These are phyloP conservation scores for Anastatica hierochuntica DNA, from an alignment of 345 rosid species.

Conservation along the genomic window DNA sequence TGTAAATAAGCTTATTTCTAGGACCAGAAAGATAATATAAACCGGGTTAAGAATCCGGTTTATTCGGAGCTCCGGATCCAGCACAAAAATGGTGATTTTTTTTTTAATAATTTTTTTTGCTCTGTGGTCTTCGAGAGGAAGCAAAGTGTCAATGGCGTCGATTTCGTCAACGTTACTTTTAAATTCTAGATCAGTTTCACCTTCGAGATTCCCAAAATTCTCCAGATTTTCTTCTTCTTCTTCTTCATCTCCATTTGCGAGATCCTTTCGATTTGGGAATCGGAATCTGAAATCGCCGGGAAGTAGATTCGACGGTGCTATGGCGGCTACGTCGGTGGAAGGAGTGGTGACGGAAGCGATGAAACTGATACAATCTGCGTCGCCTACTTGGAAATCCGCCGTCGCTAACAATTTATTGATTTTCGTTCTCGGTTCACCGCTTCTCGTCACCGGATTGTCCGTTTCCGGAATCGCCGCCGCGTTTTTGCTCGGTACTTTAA, in stretches of 20 bases:
- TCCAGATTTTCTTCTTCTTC: conserved; percentile 5
- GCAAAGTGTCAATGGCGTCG: conserved; percentile 32
- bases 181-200: conserved; percentile 11
- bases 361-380: conserved; percentile 41
- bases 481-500: conserved; percentile 75
- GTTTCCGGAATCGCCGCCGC: conserved; percentile 73
- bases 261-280: conserved; percentile 8
- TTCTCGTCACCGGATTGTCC: conserved; percentile 73
- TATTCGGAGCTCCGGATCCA: conserved; percentile 7
- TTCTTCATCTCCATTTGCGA: conserved; percentile 10
- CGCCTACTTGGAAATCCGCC: conserved; percentile 80
- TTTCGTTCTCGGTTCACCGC: conserved; percentile 64
- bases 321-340: conserved; percentile 26
- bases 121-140: neutral
- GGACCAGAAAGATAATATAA: neutral
- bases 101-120: neutral
- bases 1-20: neutral
- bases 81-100: neutral
- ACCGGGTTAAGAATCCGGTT: conserved; percentile 18
- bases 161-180: conserved; percentile 28
- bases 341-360: conserved; percentile 46
- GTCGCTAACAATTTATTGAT: conserved; percentile 64
- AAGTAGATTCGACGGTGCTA: conserved; percentile 16
- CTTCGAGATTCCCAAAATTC: conserved; percentile 8
- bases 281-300: conserved; percentile 12